phyloP scores from a whole-genome alignment of 108 stramenopile species.

The Cylindrotheca fusiformis region DNA sequence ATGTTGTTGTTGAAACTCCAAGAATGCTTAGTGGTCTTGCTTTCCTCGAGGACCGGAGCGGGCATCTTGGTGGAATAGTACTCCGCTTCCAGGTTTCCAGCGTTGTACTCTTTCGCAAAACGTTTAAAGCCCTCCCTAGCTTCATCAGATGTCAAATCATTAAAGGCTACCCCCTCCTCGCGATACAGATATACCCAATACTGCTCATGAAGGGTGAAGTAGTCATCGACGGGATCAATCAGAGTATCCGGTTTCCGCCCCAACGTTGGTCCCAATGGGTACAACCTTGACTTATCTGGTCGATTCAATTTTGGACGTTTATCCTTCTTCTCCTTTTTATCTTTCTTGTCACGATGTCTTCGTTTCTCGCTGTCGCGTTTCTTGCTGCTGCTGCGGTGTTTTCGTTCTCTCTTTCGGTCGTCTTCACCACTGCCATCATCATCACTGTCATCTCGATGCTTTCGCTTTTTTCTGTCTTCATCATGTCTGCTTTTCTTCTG shows the following conservation, averaged over 20 bases:
- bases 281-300: slow-evolving; percentile 29
- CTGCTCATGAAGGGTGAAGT: slow-evolving; percentile 75
- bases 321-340: slow-evolving; percentile 13
- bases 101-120: slow-evolving; percentile 65
- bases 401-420: slow-evolving; percentile 14
- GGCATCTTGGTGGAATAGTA: slow-evolving; percentile 63
- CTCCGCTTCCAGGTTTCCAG: slow-evolving; percentile 54
- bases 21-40: slow-evolving; percentile 63
- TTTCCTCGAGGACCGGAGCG: slow-evolving; percentile 60
- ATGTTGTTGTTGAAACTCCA: slow-evolving; percentile 62
- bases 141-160: slow-evolving; percentile 64
- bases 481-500: not conserved
- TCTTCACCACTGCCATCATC: slow-evolving; percentile 1
- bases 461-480: slow-evolving; percentile 3
- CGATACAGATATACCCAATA: slow-evolving; percentile 77
- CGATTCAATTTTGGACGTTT: not conserved
- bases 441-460: slow-evolving; percentile 6
- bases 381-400: slow-evolving; percentile 3
- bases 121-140: slow-evolving; percentile 54
- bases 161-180: slow-evolving; percentile 63
- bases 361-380: not conserved
- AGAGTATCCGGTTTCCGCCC: slow-evolving; percentile 32
- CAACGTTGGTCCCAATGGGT: slow-evolving; percentile 27
- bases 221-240: slow-evolving; percentile 68
- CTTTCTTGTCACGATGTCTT: slow-evolving; percentile 7